A percentile compares a stretch with the other conserved stretches of the same genome.
phyloP scores from a whole-genome alignment of 2,329 filamentous ascomycete genomes.

The Bipolaris bicolor region DNA sequence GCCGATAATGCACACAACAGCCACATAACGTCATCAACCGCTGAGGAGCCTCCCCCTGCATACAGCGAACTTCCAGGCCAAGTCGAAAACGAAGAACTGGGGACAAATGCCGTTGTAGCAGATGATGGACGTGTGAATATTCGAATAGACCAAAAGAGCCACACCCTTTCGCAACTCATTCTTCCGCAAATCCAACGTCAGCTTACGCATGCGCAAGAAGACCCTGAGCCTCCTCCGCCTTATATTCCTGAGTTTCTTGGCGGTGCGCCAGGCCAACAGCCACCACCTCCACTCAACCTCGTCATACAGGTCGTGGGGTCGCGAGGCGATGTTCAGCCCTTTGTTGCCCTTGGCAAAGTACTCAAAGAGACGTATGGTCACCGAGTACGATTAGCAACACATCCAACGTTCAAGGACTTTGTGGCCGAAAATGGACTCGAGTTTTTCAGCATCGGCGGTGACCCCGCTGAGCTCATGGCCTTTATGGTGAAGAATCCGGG shows the following conservation, averaged over 20 bases:
- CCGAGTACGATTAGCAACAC: constrained; percentile 39
- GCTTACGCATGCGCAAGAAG: constrained; percentile 52
- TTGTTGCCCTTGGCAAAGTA: constrained; percentile 62
- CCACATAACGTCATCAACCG: constrained; percentile 19
- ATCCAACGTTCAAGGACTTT: constrained; percentile 46
- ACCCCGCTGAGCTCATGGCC: constrained; percentile 63
- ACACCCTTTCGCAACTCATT: constrained; percentile 46
- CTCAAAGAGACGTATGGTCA: constrained; percentile 46
- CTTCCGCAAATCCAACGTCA: constrained; percentile 49
- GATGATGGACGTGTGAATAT: constrained; percentile 52
- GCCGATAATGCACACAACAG: constrained; percentile 23
- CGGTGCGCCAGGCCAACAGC: constrained; percentile 64
- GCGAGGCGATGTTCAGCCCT: constrained; percentile 64
- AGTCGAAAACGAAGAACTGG: constrained; percentile 49
- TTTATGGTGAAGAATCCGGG: constrained; percentile 93
- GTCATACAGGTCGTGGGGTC: constrained; percentile 61
- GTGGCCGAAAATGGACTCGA: constrained; percentile 58
- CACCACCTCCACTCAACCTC: constrained; percentile 56
- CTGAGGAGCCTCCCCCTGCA: constrained; percentile 44
- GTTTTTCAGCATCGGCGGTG: constrained; percentile 59
- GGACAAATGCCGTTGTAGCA: constrained; percentile 54
- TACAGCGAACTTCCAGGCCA: constrained; percentile 52
- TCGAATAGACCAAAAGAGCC: constrained; percentile 48
- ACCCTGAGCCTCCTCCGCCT: constrained; percentile 65
- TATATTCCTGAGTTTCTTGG: constrained; percentile 78